Percentiles rank a stretch among this genome's conserved stretches.
Conservation (phyloP, 2,329 filamentous ascomycete genomes). For the Stemphylium beticola region DNA sequence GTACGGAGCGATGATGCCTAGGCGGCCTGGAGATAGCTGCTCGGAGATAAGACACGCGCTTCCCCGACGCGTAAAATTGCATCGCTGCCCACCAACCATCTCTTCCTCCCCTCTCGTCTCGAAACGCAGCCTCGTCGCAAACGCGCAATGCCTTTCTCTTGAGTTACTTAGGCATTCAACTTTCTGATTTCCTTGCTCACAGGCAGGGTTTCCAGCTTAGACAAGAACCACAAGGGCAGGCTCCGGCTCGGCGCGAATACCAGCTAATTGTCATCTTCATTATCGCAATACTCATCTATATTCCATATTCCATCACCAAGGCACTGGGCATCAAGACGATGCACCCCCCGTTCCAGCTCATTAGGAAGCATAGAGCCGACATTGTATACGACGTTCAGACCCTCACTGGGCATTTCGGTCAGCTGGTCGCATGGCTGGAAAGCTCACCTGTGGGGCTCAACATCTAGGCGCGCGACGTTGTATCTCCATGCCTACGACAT, state of each 20-base stretch:
- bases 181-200: not conserved
- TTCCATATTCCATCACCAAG: too few species aligned
- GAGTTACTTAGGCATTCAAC: not conserved
- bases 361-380: not conserved
- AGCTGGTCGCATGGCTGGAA: not conserved
- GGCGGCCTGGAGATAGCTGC: slow-evolving; percentile 14
- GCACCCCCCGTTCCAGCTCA: not conserved
- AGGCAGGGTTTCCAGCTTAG: not conserved
- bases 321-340: not conserved
- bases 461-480: not conserved
- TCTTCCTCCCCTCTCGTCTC: not conserved
- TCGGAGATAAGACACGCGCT: slow-evolving; percentile 17
- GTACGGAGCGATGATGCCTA: slow-evolving; percentile 10
- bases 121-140: slow-evolving; percentile 4
- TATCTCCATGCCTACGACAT: not conserved
- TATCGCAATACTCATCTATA: too few species aligned
- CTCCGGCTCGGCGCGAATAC: not conserved
- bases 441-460: not conserved
- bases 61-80: slow-evolving; percentile 8
- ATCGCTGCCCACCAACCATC: slow-evolving; percentile 9
- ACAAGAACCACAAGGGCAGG: not conserved
- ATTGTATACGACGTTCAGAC: not conserved
- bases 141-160: not conserved
- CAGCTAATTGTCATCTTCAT: not conserved
- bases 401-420: not conserved